A percentile compares a stretch with the other conserved stretches of the same genome.
Conservation (phyloP, 768 basidiomycete species). For the Leccinum broughii region DNA sequence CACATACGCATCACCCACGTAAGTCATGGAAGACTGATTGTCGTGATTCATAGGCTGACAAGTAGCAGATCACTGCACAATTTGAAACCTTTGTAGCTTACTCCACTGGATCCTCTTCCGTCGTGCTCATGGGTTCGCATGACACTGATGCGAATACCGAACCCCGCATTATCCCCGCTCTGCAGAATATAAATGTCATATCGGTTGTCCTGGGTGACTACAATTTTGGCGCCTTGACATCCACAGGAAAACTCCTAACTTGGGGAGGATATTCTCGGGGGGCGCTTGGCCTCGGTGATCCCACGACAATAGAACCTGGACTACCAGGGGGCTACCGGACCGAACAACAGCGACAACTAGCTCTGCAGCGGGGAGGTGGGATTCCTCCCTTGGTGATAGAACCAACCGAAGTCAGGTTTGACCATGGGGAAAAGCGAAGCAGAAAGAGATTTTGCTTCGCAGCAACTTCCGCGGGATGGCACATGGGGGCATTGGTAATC, state of each 20-base stretch:
- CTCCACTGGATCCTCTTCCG: slow-evolving; percentile 66
- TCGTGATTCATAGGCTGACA: slow-evolving; percentile 4
- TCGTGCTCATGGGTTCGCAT: slow-evolving; percentile 70
- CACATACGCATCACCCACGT: slow-evolving; percentile 78
- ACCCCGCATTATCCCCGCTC: slow-evolving; percentile 66
- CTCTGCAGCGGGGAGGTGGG: slow-evolving; percentile 18
- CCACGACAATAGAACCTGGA: slow-evolving; percentile 50
- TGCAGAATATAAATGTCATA: slow-evolving; percentile 80
- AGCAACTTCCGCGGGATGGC: slow-evolving; percentile 87
- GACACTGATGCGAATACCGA: slow-evolving; percentile 41
- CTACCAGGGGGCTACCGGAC: slow-evolving; percentile 59
- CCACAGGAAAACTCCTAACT: slow-evolving; percentile 71
- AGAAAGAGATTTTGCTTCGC: slow-evolving; percentile 75
- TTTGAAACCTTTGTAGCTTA: slow-evolving; percentile 82
- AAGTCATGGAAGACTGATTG: slow-evolving; percentile 28
- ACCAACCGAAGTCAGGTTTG: slow-evolving; percentile 76
- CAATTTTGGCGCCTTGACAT: slow-evolving; percentile 84
- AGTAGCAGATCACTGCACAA: slow-evolving; percentile 74
- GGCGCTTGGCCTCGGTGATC: slow-evolving; percentile 86
- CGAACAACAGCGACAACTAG: slow-evolving; percentile 37
- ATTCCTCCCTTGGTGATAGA: slow-evolving; percentile 46
- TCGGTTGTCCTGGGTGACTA: slow-evolving; percentile 92
- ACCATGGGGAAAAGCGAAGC: slow-evolving; percentile 48
- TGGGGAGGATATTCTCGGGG: slow-evolving; percentile 81
- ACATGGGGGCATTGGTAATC: slow-evolving; percentile 85